Evolutionary conservation across 2,329 filamentous ascomycete species (phyloP).

Genomic region (Blumeriella jaapii): DNA sequence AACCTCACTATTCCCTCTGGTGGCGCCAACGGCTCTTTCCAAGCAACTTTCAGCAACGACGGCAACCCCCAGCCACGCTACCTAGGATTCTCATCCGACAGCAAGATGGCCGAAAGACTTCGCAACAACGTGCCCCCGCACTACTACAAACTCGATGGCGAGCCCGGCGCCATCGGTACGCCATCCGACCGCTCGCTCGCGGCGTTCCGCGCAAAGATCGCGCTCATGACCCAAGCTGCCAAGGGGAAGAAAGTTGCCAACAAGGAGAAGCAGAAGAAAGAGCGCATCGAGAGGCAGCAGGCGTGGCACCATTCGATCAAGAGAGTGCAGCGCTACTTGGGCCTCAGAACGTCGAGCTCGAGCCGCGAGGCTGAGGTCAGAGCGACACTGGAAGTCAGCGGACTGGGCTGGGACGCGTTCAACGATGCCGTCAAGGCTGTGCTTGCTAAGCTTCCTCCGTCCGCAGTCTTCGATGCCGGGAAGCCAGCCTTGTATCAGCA

Average conservation of each 20-base stretch:
- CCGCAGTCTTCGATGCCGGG: constrained; percentile 32
- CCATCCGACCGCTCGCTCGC: constrained; percentile 30
- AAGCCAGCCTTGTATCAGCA: constrained; percentile 34
- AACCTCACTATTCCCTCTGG: constrained; percentile 46
- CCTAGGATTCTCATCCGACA: constrained; percentile 44
- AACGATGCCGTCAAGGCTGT: constrained; percentile 20
- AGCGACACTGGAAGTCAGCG: constrained; percentile 14
- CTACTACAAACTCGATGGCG: constrained; percentile 19
- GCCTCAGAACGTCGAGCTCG: constrained; percentile 36
- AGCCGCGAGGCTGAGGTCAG: constrained; percentile 10
- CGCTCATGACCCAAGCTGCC: constrained; percentile 36
- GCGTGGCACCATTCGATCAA: constrained; percentile 45
- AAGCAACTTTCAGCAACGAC: constrained; percentile 48
- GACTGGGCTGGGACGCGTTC: constrained; percentile 19
- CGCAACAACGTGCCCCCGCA: constrained; percentile 25
- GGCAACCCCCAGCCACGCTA: constrained; percentile 55
- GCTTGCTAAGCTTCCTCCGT: constrained; percentile 19
- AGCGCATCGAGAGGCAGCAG: constrained; percentile 38
- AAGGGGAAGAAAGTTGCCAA: constrained; percentile 35
- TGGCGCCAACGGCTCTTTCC: constrained; percentile 41
- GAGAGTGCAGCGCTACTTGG: constrained; percentile 58
- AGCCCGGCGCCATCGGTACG: constrained; percentile 20
- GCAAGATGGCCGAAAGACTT: constrained; percentile 24
- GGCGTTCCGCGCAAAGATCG: constrained; percentile 43
- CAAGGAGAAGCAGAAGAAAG: constrained; percentile 37